Percentiles rank a stretch among this genome's conserved stretches.
Evolutionary conservation across 2,329 filamentous ascomycete genomes (phyloP).

Genomic region (Blastomyces percursus): DNA sequence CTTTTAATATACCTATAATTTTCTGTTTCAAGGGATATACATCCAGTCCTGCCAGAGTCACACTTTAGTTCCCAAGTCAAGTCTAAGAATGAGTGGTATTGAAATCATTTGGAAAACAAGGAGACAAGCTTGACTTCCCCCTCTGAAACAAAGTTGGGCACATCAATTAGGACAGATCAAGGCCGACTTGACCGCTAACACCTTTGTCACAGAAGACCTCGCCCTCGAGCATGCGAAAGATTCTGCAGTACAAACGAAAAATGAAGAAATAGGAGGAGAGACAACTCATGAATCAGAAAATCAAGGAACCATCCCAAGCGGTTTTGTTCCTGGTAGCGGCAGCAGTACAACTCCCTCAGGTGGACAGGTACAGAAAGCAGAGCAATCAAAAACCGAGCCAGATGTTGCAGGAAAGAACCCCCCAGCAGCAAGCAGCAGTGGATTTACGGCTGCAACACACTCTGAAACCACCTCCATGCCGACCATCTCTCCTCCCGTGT

Average conservation of each 20-base stretch:
- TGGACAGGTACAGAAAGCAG: not conserved
- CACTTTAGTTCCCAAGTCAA: not conserved
- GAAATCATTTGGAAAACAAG: not conserved
- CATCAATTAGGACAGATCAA: conserved; percentile 15
- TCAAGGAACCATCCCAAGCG: not conserved
- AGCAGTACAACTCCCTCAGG: conserved; percentile 3
- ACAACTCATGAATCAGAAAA: not conserved
- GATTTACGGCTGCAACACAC: not conserved
- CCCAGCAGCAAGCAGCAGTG: not conserved
- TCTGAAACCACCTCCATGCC: not conserved
- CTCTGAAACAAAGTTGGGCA: conserved; percentile 7
- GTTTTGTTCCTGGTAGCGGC: not conserved
- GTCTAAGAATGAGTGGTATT: not conserved
- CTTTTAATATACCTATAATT: not conserved
- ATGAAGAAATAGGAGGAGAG: not conserved
- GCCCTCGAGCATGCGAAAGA: conserved; percentile 3
- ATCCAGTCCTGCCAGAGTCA: not conserved
- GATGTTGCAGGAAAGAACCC: not conserved
- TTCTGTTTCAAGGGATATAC: not conserved
- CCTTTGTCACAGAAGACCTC: not conserved
- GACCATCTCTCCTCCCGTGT: not conserved
- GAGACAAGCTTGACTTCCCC: not conserved
- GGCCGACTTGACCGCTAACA: not conserved
- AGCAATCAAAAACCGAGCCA: not conserved
- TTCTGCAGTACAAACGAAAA: not conserved